Evolutionary conservation across 1,139 yeast species (phyloP).

Genomic region (Debaryomyces coudertii): DNA sequence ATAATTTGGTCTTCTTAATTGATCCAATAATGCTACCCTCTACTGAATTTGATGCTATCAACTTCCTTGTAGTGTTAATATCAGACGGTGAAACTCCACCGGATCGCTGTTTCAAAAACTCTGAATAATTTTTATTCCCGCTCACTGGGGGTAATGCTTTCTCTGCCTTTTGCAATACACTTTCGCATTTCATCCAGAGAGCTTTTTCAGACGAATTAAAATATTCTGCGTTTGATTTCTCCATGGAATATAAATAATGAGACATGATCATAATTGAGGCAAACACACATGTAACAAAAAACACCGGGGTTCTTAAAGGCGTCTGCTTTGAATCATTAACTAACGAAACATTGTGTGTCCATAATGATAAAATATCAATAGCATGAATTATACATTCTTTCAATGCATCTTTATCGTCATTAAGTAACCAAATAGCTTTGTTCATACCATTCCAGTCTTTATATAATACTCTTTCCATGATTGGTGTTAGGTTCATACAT

Average conservation of each 20-base stretch:
- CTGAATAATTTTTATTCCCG: conserved; percentile 44
- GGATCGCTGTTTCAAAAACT: conserved; percentile 55
- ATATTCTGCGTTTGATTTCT: conserved; percentile 32
- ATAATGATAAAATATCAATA: conserved; percentile 60
- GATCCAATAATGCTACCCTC: conserved; percentile 45
- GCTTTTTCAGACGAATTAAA: conserved; percentile 49
- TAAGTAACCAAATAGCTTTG: conserved; percentile 43
- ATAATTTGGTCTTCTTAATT: conserved; percentile 47
- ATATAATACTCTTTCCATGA: conserved; percentile 57
- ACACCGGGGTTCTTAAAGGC: conserved; percentile 71
- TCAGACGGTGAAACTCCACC: conserved; percentile 32
- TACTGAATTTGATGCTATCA: conserved; percentile 26
- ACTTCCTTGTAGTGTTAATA: conserved; percentile 16
- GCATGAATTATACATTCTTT: conserved; percentile 61
- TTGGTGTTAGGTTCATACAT: conserved; percentile 59
- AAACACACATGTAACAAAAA: conserved; percentile 69
- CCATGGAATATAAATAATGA: conserved; percentile 60
- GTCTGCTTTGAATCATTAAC: conserved; percentile 65
- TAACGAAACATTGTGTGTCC: conserved; percentile 70
- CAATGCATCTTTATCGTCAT: conserved; percentile 57
- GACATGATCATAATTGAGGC: conserved; percentile 62
- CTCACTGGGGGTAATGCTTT: conserved; percentile 40
- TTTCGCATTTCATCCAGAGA: conserved; percentile 54
- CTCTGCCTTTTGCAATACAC: conserved; percentile 59
- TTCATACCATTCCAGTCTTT: conserved; percentile 73